phyloP scores from a whole-genome alignment of 371 early-diverging fungal genomes.

The Rhizopus microsporus region DNA sequence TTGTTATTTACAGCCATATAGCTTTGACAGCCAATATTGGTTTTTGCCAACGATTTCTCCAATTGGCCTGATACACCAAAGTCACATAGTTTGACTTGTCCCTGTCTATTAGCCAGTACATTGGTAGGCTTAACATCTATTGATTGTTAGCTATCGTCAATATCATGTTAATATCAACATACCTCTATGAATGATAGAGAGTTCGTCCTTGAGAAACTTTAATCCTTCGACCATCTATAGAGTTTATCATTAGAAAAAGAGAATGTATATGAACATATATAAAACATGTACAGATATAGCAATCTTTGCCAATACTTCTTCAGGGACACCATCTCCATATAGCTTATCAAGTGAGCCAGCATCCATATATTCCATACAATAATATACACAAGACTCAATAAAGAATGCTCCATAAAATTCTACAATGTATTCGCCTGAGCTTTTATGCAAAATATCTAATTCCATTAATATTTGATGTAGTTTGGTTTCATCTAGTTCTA shows the following conservation, averaged over 20 bases:
- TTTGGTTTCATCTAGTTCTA: constrained; percentile 87
- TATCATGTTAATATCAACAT: not conserved
- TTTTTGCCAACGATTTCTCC: constrained; percentile 88
- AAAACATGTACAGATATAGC: constrained; percentile 60
- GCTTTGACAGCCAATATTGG: constrained; percentile 92
- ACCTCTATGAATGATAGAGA: constrained; percentile 88
- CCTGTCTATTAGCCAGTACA: constrained; percentile 81
- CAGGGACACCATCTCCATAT: constrained; percentile 80
- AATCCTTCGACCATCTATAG: constrained; percentile 83
- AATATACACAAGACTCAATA: constrained; percentile 93
- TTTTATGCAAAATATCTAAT: constrained; percentile 77
- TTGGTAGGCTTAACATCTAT: constrained; percentile 95
- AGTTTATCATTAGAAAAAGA: no score
- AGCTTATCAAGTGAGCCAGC: constrained; percentile 89
- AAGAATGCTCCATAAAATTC: constrained; percentile 98
- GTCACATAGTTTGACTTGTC: constrained; percentile 94
- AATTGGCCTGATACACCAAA: constrained; percentile 90
- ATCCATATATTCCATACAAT: constrained; percentile 96
- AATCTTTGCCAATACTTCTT: constrained; percentile 81
- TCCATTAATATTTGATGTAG: constrained; percentile 31
- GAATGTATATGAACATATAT: constrained; percentile 5
- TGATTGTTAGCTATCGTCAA: not conserved
- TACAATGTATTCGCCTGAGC: constrained; percentile 86
- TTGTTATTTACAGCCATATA: constrained; percentile 84
- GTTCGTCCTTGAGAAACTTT: constrained; percentile 85